Evolutionary conservation across 306 rosid genomes (phyloP).

Genomic region (Canavalia gladiata): DNA sequence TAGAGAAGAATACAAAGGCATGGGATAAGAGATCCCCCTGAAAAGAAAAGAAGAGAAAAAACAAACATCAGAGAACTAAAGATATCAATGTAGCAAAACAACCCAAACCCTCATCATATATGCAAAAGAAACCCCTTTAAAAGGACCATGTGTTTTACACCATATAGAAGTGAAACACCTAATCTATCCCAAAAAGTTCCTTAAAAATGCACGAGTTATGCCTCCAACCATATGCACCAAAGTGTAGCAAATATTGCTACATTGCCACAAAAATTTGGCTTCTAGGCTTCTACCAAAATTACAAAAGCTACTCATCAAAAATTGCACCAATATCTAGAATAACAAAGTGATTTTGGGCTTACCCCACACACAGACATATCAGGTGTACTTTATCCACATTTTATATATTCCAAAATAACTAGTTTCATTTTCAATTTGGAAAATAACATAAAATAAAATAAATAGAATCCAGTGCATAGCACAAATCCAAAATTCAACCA

Average conservation of each 20-base stretch:
- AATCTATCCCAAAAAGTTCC: conserved; percentile 8
- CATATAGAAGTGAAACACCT: conserved; percentile 4
- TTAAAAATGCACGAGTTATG: conserved; percentile 1
- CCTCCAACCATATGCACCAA: conserved; percentile 29
- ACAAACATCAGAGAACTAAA: conserved; percentile 10
- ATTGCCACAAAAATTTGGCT: background rate
- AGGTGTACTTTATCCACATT: conserved; percentile 7
- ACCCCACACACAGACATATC: conserved; percentile 3
- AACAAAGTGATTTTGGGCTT: conserved; percentile 22
- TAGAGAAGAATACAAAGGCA: conserved; percentile 15
- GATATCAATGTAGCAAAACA: conserved; percentile 7
- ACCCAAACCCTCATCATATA: conserved; percentile 35
- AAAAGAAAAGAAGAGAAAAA: conserved; percentile 26
- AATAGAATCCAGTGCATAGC: background rate
- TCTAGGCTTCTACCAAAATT: conserved; percentile 1
- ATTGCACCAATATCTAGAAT: background rate
- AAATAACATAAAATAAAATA: background rate
- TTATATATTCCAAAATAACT: background rate
- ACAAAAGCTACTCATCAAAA: conserved; percentile 21
- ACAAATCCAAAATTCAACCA: conserved; percentile 3
- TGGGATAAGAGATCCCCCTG: background rate
- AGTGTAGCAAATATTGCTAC: conserved; percentile 28
- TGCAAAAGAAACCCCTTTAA: background rate
- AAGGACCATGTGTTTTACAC: conserved; percentile 10
- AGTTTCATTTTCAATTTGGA: background rate